Evolutionary conservation across 768 basidiomycete species (phyloP).

Genomic region (Amanita pallidorosea): DNA sequence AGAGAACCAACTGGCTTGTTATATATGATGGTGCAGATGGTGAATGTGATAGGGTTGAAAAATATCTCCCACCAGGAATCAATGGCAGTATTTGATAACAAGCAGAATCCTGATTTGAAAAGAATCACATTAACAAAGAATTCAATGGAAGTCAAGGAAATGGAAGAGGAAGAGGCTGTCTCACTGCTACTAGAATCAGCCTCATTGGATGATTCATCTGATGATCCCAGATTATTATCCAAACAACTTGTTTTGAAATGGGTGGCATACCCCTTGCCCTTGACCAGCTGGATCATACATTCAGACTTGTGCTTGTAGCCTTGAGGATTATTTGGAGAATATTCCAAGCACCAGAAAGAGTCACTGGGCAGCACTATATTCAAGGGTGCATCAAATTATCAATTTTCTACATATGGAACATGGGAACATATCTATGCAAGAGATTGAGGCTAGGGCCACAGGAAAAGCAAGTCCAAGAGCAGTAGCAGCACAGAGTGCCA

Average conservation of each 20-base stretch:
- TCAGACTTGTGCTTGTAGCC: conserved; percentile 3
- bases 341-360: background rate
- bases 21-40: no score
- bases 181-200: conserved; percentile 8
- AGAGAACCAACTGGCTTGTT: no score
- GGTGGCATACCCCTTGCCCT: no score
- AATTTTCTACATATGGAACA: conserved; percentile 10
- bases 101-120: no score
- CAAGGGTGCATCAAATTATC: conserved; percentile 9
- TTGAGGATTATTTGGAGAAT: conserved; percentile 9
- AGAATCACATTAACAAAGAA: no score
- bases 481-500: no score
- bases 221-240: background rate
- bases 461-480: no score
- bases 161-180: conserved; percentile 11
- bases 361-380: conserved; percentile 6
- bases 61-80: no score
- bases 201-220: background rate
- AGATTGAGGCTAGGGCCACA: no score
- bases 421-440: no score
- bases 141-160: conserved; percentile 7
- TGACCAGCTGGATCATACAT: conserved; percentile 13
- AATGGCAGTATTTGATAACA: no score
- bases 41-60: no score
- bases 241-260: conserved; percentile 4